Evolutionary conservation across 129 eudicot species (phyloP).

Genomic region (Pittosporum tobira): DNA sequence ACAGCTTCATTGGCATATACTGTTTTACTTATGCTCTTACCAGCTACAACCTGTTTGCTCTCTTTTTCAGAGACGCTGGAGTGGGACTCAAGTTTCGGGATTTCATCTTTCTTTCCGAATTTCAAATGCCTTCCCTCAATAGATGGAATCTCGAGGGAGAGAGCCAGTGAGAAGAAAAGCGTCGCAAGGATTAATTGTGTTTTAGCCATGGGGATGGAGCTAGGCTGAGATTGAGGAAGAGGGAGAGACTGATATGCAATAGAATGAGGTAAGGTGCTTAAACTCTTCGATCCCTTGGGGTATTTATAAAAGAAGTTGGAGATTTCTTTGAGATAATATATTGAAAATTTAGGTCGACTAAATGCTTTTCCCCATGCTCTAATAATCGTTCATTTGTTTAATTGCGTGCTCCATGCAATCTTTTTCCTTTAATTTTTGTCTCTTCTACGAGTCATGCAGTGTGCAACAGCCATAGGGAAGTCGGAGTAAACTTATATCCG

Average conservation of each 20-base stretch:
- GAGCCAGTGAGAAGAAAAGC: slow-evolving; percentile 24
- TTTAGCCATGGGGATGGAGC: slow-evolving; percentile 49
- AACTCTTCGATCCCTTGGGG: slow-evolving; percentile 11
- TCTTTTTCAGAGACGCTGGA: slow-evolving; percentile 6
- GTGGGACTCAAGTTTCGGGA: slow-evolving; percentile 10
- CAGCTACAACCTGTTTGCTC: slow-evolving; percentile 1
- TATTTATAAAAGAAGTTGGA: no score
- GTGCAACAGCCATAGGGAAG: no score
- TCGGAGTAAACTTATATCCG: no score
- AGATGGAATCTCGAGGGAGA: no score
- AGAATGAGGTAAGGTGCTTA: slow-evolving; percentile 23
- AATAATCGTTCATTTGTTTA: no score
- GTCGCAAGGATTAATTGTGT: slow-evolving; percentile 20
- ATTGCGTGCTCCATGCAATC: no score
- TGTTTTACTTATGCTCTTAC: slow-evolving; percentile 5
- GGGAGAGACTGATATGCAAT: slow-evolving; percentile 13
- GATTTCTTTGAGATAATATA: no score
- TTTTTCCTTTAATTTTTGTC: no score
- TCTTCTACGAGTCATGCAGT: no score
- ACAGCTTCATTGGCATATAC: slow-evolving; percentile 22
- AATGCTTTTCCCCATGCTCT: no score
- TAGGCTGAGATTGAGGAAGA: no score
- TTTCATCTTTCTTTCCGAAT: neutral
- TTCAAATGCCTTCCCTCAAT: slow-evolving; percentile 39
- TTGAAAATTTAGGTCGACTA: no score